phyloP scores from a whole-genome alignment of 2,329 filamentous ascomycete genomes.

The Fusarium chaquense region DNA sequence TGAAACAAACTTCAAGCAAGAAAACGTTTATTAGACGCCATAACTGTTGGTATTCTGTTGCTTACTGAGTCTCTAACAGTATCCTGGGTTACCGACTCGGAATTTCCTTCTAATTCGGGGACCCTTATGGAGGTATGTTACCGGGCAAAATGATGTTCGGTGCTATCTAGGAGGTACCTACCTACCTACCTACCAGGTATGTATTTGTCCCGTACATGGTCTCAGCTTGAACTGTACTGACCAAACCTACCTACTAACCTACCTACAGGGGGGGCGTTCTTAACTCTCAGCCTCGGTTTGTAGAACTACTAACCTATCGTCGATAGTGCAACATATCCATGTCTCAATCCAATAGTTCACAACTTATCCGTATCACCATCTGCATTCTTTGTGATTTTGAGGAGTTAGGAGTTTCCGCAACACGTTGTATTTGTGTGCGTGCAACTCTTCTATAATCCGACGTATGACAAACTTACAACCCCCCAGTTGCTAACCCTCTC shows the following conservation, averaged over 20 bases:
- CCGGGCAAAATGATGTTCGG: background rate
- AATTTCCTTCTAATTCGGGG: background rate
- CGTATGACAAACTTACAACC: background rate
- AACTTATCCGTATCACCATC: background rate
- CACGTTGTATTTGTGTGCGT: slow-evolving; percentile 5
- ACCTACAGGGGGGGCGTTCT: background rate
- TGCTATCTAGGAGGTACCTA: no score
- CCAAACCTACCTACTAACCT: no score
- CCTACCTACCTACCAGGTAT: no score
- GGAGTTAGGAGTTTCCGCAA: background rate
- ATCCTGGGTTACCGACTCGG: background rate
- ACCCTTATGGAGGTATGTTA: background rate
- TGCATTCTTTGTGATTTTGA: background rate
- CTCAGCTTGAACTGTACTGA: background rate
- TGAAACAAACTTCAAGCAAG: background rate
- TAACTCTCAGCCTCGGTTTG: background rate
- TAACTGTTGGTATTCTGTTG: background rate
- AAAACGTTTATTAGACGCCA: background rate
- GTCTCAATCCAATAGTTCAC: background rate
- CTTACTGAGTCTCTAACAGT: background rate
- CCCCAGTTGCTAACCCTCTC: background rate
- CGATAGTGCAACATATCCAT: background rate
- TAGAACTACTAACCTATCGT: no score
- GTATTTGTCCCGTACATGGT: background rate
- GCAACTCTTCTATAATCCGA: slow-evolving; percentile 14